Evolutionary conservation across 1,139 yeast genomes (phyloP).

Genomic region (Protomyces inouyei): DNA sequence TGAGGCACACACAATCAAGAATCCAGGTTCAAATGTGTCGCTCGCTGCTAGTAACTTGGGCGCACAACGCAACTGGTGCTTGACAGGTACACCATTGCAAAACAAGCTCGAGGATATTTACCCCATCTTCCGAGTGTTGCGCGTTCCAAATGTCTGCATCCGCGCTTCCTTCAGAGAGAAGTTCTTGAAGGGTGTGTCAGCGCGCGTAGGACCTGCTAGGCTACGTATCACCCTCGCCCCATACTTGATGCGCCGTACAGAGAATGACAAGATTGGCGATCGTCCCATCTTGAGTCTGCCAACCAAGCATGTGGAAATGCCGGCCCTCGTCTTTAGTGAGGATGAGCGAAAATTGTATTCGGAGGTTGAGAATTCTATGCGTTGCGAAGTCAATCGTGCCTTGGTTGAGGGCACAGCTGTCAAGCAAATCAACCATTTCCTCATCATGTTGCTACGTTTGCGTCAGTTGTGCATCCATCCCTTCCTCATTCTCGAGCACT

Average conservation of each 20-base stretch:
- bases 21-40: constrained; percentile 86
- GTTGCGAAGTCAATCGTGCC: constrained; percentile 72
- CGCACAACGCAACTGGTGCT: constrained; percentile 77
- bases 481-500: constrained; percentile 61
- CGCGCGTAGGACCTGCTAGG: constrained; percentile 79
- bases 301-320: constrained; percentile 81
- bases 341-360: constrained; percentile 90
- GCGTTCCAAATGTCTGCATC: constrained; percentile 5
- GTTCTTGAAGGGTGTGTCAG: constrained; percentile 58
- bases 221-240: constrained; percentile 68
- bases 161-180: constrained; percentile 3
- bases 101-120: constrained; percentile 94
- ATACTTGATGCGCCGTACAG: constrained; percentile 88
- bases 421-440: constrained; percentile 91
- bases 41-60: constrained; percentile 74
- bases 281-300: constrained; percentile 64
- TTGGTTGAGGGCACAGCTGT: constrained; percentile 94
- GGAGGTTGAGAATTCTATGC: constrained; percentile 77
- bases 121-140: constrained; percentile 58
- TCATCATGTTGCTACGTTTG: constrained; percentile 92
- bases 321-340: constrained; percentile 80
- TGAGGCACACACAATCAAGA: constrained; percentile 97
- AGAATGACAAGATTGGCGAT: constrained; percentile 93
- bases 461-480: constrained; percentile 98
- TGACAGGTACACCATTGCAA: constrained; percentile 93